phyloP scores from a whole-genome alignment of 331 rosid genomes.

The Dryas integrifolia region DNA sequence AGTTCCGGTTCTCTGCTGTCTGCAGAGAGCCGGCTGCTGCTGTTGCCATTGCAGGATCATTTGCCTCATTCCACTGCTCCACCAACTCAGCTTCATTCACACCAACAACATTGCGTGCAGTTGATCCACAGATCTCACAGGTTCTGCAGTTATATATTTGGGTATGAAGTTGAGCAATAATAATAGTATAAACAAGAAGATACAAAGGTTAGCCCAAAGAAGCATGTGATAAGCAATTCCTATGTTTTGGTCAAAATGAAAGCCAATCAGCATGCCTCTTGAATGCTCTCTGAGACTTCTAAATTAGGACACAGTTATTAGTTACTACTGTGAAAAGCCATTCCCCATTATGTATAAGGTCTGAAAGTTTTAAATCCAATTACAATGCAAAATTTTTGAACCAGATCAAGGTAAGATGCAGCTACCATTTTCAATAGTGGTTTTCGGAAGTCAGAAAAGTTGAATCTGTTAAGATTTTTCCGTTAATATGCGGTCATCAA shows the following conservation, averaged over 20 bases:
- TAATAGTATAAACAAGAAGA: neutral
- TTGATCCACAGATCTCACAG: conserved; percentile 57
- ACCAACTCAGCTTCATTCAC: conserved; percentile 36
- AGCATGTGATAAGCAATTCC: neutral
- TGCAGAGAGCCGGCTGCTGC: conserved; percentile 29
- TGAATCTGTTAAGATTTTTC: neutral
- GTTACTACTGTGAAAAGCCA: neutral
- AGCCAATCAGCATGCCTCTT: conserved; percentile 2
- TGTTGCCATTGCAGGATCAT: conserved; percentile 28
- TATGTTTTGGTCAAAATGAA: neutral
- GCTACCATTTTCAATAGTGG: neutral
- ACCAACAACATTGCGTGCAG: conserved; percentile 43
- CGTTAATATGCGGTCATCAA: neutral
- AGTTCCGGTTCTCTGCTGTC: conserved; percentile 39
- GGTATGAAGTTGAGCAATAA: neutral
- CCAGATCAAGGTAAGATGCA: neutral
- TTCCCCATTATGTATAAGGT: neutral
- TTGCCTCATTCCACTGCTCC: conserved; percentile 45
- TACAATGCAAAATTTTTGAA: neutral
- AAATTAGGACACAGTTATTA: neutral
- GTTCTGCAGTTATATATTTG: conserved; percentile 31
- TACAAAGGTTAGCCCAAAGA: neutral
- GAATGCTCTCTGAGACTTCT: neutral
- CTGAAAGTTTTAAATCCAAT: neutral
- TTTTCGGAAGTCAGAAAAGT: neutral